Evolutionary conservation across 495 filamentous ascomycete genomes (phyloP).

Genomic region (Penicillium lagena): DNA sequence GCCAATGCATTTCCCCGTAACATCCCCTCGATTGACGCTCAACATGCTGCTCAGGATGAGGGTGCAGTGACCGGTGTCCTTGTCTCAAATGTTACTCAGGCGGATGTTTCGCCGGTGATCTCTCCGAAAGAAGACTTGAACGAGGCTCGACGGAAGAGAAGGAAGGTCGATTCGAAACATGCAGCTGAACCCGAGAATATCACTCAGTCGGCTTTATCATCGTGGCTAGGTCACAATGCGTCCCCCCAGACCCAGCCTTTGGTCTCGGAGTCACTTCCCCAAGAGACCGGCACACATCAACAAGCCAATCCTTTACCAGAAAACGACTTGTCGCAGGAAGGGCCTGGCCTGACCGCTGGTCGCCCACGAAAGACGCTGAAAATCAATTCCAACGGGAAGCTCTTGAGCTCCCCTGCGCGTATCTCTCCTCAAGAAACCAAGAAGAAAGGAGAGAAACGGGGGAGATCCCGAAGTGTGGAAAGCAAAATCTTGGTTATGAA

Average conservation of each 20-base stretch:
- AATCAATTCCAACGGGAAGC: slow-evolving; percentile 49
- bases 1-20: too few relatives aligned
- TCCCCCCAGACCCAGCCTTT: not conserved
- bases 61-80: too few relatives aligned
- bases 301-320: too few relatives aligned
- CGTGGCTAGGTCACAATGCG: slow-evolving; percentile 13
- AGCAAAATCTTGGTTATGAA: slow-evolving; percentile 36
- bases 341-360: too few relatives aligned
- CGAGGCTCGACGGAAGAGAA: slow-evolving; percentile 39
- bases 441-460: slow-evolving; percentile 16
- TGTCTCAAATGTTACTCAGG: too few relatives aligned
- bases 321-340: too few relatives aligned
- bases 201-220: slow-evolving; percentile 7
- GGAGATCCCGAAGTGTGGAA: slow-evolving; percentile 12
- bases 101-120: not conserved
- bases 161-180: slow-evolving; percentile 33
- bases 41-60: too few relatives aligned
- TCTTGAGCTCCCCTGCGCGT: slow-evolving; percentile 43
- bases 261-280: not conserved
- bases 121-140: slow-evolving; percentile 37
- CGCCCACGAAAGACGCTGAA: slow-evolving; percentile 21
- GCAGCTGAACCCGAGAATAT: slow-evolving; percentile 1
- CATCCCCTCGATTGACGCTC: too few relatives aligned
- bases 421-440: slow-evolving; percentile 18
- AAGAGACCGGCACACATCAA: too few relatives aligned